A percentile compares a stretch with the other conserved stretches of the same genome.
Conservation (phyloP, 208 protist genomes). For the Wallacemonas sp. region DNA sequence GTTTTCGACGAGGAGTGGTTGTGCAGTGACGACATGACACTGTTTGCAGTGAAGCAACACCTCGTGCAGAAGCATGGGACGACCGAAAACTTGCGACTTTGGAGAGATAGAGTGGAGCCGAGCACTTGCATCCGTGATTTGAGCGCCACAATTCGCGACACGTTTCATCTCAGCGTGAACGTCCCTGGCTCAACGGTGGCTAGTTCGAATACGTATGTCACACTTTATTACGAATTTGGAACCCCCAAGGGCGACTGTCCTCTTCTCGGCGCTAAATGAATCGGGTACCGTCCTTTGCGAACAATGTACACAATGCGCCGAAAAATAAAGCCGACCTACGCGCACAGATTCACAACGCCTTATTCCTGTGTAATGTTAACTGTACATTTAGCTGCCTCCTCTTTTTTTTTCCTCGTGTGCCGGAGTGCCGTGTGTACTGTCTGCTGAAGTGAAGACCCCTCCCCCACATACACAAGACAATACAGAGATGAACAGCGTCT, state of each 20-base stretch:
- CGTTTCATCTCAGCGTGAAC: constrained; percentile 40
- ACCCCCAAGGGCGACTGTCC: constrained; percentile 27
- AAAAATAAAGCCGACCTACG: no score
- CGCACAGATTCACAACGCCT: no score
- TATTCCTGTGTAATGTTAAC: no score
- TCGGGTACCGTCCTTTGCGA: no score
- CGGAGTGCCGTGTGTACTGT: no score
- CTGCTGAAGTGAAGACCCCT: no score
- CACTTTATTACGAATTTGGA: constrained; percentile 76
- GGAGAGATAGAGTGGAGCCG: constrained; percentile 72
- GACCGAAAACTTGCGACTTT: constrained; percentile 39
- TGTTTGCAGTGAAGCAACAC: constrained; percentile 43
- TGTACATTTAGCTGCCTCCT: no score
- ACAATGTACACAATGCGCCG: no score
- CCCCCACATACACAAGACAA: no score
- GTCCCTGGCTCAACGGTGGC: no score
- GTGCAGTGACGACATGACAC: constrained; percentile 19
- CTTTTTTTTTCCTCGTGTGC: constrained; percentile 1
- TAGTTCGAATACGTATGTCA: constrained; percentile 18
- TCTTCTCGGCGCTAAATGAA: constrained; percentile 31
- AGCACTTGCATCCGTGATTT: constrained; percentile 56
- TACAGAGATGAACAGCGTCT: no score
- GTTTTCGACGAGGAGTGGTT: constrained; percentile 57
- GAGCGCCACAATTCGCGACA: constrained; percentile 32
- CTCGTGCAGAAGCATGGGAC: constrained; percentile 61